phyloP scores from a whole-genome alignment of 1,284 basidiomycete species.

The Boletus hoseneyae region DNA sequence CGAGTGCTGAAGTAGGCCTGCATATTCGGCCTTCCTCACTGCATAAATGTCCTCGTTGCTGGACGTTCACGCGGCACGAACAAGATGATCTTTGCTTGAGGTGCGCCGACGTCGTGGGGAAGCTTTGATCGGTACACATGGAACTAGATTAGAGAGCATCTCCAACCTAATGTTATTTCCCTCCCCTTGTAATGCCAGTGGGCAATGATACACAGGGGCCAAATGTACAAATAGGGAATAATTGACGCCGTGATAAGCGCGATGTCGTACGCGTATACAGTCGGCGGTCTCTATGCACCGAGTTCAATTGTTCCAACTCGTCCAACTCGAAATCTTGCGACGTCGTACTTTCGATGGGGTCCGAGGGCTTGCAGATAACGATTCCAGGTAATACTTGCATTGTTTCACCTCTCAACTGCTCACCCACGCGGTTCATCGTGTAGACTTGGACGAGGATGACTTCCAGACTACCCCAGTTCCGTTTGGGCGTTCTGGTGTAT shows the following conservation, averaged over 20 bases:
- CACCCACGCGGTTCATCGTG: neutral
- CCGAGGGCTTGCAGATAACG: constrained; percentile 74
- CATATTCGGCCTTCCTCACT: constrained; percentile 23
- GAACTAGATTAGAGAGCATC: neutral
- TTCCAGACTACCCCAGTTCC: constrained; percentile 58
- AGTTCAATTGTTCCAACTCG: constrained; percentile 6
- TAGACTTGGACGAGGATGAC: constrained; percentile 74
- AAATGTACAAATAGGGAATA: constrained; percentile 16
- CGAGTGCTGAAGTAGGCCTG: constrained; percentile 16
- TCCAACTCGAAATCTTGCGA: constrained; percentile 1
- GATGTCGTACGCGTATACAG: no score
- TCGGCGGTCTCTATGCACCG: neutral
- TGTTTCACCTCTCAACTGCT: neutral
- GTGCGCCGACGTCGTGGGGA: constrained; percentile 24
- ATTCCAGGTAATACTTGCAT: constrained; percentile 59
- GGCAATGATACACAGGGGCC: neutral
- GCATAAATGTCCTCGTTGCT: constrained; percentile 33
- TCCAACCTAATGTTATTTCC: neutral
- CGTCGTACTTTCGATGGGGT: constrained; percentile 32
- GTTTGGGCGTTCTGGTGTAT: constrained; percentile 54
- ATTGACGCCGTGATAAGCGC: neutral
- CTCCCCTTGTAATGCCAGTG: neutral
- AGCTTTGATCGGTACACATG: constrained; percentile 5
- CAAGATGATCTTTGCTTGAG: constrained; percentile 25
- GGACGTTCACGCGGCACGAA: constrained; percentile 31